Percentiles rank a stretch among this genome's conserved stretches.
These are phyloP conservation scores for Furcasterigmium furcatum DNA, from an alignment of 2,329 filamentous ascomycete genomes.

Conservation along the genomic window DNA sequence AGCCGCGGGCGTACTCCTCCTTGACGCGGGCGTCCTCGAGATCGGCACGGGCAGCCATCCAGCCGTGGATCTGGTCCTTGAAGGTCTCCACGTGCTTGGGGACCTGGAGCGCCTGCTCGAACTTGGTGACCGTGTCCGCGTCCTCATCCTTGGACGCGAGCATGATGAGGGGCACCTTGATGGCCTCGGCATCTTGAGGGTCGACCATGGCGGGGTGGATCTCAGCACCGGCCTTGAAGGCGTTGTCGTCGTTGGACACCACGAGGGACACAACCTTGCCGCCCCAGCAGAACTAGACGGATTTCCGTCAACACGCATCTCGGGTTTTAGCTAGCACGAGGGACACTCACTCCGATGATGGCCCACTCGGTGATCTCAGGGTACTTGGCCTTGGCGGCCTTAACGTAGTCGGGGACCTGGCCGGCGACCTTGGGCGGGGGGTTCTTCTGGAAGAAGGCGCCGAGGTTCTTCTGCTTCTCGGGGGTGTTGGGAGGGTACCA, in stretches of 20 bases:
- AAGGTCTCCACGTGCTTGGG: constrained; percentile 65
- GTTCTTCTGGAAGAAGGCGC: constrained; percentile 53
- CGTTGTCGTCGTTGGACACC: constrained; percentile 45
- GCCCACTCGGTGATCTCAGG: constrained; percentile 55
- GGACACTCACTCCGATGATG: constrained; percentile 53
- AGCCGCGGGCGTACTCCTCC: constrained; percentile 61
- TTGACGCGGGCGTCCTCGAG: constrained; percentile 53
- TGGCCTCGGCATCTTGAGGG: constrained; percentile 52
- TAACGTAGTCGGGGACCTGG: constrained; percentile 52
- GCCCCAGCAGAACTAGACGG: constrained; percentile 64
- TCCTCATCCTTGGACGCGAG: constrained; percentile 66
- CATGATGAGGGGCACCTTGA: constrained; percentile 59
- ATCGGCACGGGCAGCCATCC: constrained; percentile 67
- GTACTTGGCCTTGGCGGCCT: constrained; percentile 48
- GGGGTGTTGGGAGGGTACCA: constrained; percentile 62
- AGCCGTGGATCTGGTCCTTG: constrained; percentile 65
- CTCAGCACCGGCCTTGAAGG: constrained; percentile 51
- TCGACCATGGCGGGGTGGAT: constrained; percentile 64
- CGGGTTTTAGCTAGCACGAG: not conserved
- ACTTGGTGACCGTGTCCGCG: constrained; percentile 51
- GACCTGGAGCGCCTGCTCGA: constrained; percentile 48
- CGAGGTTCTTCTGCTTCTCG: constrained; percentile 59
- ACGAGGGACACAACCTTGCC: constrained; percentile 60
- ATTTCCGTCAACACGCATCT: not conserved
- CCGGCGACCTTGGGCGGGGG: constrained; percentile 42